Evolutionary conservation across 2,329 filamentous ascomycete genomes (phyloP).

Genomic region (Pseudogymnoascus sp.): DNA sequence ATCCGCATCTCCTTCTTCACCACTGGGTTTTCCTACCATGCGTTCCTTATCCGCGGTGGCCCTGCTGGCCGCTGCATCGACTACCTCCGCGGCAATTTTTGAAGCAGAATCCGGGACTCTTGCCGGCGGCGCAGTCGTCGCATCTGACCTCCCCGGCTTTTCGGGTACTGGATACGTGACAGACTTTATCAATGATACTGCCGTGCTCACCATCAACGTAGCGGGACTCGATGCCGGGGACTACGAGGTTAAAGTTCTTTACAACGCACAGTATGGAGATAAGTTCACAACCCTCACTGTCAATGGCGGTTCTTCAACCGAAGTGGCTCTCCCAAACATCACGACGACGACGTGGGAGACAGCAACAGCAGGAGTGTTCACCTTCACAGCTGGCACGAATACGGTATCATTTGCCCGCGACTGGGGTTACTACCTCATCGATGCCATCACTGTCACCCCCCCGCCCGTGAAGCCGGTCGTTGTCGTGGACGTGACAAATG

Average conservation of each 20-base stretch:
- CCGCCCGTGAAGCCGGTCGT: slow-evolving; percentile 11
- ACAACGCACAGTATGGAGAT: slow-evolving; percentile 38
- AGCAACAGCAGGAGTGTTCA: slow-evolving; percentile 34
- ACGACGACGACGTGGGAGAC: slow-evolving; percentile 32
- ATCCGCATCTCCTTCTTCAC: background rate
- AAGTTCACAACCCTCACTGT: slow-evolving; percentile 36
- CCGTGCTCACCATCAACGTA: slow-evolving; percentile 37
- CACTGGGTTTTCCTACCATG: background rate
- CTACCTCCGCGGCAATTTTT: slow-evolving; percentile 12
- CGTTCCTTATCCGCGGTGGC: background rate
- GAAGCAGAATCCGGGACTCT: slow-evolving; percentile 13
- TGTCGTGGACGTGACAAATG: slow-evolving; percentile 15
- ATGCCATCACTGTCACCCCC: slow-evolving; percentile 30
- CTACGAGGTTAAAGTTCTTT: slow-evolving; percentile 37
- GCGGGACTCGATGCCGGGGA: slow-evolving; percentile 28
- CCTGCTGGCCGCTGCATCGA: background rate
- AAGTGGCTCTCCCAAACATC: slow-evolving; percentile 32
- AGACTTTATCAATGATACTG: slow-evolving; percentile 33
- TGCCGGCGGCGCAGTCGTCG: slow-evolving; percentile 9
- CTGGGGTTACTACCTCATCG: slow-evolving; percentile 40
- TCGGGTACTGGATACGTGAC: slow-evolving; percentile 36
- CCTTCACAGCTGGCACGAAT: slow-evolving; percentile 35
- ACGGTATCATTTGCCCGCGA: slow-evolving; percentile 37
- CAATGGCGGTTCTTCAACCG: slow-evolving; percentile 34
- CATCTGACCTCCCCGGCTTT: slow-evolving; percentile 13